Conservation (phyloP, 805 yeast genomes). For the Brettanomyces nanus region DNA sequence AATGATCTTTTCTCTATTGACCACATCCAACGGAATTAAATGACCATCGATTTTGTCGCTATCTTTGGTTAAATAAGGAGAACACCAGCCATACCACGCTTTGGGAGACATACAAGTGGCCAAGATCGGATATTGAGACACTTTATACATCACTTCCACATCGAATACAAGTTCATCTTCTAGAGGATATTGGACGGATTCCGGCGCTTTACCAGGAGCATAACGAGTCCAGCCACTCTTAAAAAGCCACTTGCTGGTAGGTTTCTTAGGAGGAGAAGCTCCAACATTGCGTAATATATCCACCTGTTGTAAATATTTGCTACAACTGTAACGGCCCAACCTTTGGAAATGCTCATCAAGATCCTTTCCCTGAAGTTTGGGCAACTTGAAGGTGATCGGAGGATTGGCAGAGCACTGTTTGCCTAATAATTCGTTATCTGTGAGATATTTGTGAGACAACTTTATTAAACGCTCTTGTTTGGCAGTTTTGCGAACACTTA, state of each 20-base stretch:
- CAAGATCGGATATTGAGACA: conserved; percentile 65
- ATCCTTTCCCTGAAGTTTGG: conserved; percentile 61
- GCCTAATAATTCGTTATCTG: conserved; percentile 60
- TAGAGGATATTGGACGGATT: conserved; percentile 54
- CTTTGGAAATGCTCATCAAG: conserved; percentile 81
- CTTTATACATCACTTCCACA: conserved; percentile 76
- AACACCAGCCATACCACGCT: conserved; percentile 95
- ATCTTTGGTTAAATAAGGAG: conserved; percentile 67
- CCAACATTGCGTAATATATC: conserved; percentile 33
- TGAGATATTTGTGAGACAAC: conserved; percentile 53
- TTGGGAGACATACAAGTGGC: conserved; percentile 69
- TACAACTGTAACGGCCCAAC: conserved; percentile 50
- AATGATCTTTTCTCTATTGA: conserved; percentile 42
- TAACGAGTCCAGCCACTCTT: conserved; percentile 81
- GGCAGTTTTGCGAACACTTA: conserved; percentile 17
- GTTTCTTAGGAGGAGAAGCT: conserved; percentile 21
- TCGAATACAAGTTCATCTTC: conserved; percentile 79
- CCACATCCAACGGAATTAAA: conserved; percentile 60
- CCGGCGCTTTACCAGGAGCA: conserved; percentile 43
- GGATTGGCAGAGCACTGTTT: conserved; percentile 55
- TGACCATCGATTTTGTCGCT: conserved; percentile 42
- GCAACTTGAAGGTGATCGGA: conserved; percentile 57
- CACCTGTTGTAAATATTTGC: conserved; percentile 52
- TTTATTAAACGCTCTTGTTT: conserved; percentile 27
- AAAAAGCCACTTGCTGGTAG: conserved; percentile 37